Evolutionary conservation across 2,329 filamentous ascomycete genomes (phyloP).

Genomic region (Calonectria leucothoes): DNA sequence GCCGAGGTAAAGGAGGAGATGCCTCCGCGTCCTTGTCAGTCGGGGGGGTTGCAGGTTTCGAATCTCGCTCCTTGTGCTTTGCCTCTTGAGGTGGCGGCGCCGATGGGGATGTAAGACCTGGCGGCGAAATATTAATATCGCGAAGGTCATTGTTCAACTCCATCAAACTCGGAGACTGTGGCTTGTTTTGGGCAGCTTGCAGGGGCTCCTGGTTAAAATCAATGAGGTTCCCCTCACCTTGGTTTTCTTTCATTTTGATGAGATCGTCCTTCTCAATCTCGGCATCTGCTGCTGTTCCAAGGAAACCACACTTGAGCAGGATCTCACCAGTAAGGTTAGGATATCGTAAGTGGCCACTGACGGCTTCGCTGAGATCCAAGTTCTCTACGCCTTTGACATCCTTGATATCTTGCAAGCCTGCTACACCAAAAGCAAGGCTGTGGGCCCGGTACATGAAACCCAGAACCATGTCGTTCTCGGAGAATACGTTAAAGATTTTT

Average conservation of each 20-base stretch:
- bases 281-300: conserved; percentile 55
- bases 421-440: conserved; percentile 84
- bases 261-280: conserved; percentile 65
- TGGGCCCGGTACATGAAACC: conserved; percentile 89
- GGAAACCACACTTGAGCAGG: conserved; percentile 63
- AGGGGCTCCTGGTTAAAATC: conserved; percentile 39
- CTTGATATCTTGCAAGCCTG: conserved; percentile 80
- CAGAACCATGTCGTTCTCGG: conserved; percentile 87
- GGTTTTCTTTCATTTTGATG: conserved; percentile 57
- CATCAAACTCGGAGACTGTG: conserved; percentile 26
- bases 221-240: conserved; percentile 46
- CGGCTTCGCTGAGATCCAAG: conserved; percentile 63
- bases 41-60: conserved; percentile 23
- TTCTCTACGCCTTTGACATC: conserved; percentile 74
- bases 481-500: conserved; percentile 88
- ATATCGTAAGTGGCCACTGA: conserved; percentile 65
- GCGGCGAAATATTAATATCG: conserved; percentile 44
- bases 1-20: conserved; percentile 26
- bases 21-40: conserved; percentile 6
- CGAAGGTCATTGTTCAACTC: conserved; percentile 40
- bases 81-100: conserved; percentile 23
- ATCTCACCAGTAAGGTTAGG: conserved; percentile 64
- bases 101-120: conserved; percentile 36
- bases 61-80: neutral
- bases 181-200: conserved; percentile 21